Conservation (phyloP, 805 yeast species). For the Sugiyamaella smithiae region DNA sequence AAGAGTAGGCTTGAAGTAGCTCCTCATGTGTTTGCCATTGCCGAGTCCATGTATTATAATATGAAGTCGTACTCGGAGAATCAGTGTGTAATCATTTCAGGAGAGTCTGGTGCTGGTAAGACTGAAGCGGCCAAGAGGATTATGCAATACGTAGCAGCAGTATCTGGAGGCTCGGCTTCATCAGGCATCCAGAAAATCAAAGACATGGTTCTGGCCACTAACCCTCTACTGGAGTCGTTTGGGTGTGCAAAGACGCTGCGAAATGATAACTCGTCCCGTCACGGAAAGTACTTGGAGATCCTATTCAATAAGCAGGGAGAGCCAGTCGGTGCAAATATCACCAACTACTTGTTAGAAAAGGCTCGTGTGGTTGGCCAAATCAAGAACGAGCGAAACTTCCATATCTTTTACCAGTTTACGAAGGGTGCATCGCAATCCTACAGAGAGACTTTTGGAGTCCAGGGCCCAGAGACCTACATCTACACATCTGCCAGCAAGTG, state of each 20-base stretch:
- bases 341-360: conserved; percentile 90
- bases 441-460: conserved; percentile 83
- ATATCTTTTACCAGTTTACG: conserved; percentile 92
- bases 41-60: conserved; percentile 94
- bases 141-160: conserved; percentile 92
- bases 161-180: conserved; percentile 61
- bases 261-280: conserved; percentile 86
- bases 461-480: conserved; percentile 86
- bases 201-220: conserved; percentile 97
- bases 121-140: conserved; percentile 97
- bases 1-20: conserved; percentile 92
- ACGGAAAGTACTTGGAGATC: conserved; percentile 91
- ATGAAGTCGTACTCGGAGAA: conserved; percentile 90
- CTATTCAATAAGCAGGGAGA: conserved; percentile 76
- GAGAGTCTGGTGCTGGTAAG: conserved; percentile 97
- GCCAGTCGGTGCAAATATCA: conserved; percentile 94
- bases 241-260: conserved; percentile 93
- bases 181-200: conserved; percentile 80
- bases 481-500: conserved; percentile 88
- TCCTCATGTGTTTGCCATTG: conserved; percentile 97
- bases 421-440: conserved; percentile 84
- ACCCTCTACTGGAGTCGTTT: conserved; percentile 84
- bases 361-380: conserved; percentile 97
- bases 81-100: conserved; percentile 96
- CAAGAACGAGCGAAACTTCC: conserved; percentile 90